Evolutionary conservation across 148 eudicot species (phyloP).

Genomic region (Polygonum maritimum): DNA sequence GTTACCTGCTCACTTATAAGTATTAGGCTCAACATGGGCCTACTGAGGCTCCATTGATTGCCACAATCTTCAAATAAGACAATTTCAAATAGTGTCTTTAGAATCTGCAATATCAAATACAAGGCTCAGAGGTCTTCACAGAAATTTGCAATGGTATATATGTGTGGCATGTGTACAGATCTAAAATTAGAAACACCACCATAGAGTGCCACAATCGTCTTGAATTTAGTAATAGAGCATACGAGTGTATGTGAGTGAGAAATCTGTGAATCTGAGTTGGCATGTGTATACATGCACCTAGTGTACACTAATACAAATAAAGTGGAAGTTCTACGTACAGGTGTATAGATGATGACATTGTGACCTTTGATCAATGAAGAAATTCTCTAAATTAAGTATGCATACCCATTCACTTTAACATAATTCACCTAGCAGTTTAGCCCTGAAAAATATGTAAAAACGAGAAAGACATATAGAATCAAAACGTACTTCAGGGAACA

Average conservation of each 20-base stretch:
- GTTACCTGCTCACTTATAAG: slow-evolving; percentile 87
- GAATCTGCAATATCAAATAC: slow-evolving; percentile 35
- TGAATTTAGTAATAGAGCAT: not conserved
- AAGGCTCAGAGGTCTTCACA: not conserved
- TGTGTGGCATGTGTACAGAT: not conserved
- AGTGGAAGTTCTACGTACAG: not conserved
- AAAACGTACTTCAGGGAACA: slow-evolving; percentile 83
- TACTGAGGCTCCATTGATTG: slow-evolving; percentile 97
- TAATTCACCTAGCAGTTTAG: not conserved
- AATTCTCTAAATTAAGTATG: not conserved
- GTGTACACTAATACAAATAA: not conserved
- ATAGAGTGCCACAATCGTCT: not conserved
- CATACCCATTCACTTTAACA: not conserved
- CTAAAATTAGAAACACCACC: not conserved
- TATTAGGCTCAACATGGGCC: slow-evolving; percentile 89
- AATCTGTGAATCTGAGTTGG: not conserved
- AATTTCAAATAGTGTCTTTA: slow-evolving; percentile 88
- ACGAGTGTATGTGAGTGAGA: not conserved
- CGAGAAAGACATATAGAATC: not conserved
- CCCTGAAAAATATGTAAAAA: not conserved
- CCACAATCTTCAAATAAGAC: slow-evolving; percentile 79
- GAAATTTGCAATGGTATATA: not conserved
- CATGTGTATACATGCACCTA: not conserved
- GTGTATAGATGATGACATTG: not conserved
- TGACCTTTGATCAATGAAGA: not conserved